These are phyloP conservation scores for Candida golubevii DNA, from an alignment of 805 yeast species.

Conservation along the genomic window DNA sequence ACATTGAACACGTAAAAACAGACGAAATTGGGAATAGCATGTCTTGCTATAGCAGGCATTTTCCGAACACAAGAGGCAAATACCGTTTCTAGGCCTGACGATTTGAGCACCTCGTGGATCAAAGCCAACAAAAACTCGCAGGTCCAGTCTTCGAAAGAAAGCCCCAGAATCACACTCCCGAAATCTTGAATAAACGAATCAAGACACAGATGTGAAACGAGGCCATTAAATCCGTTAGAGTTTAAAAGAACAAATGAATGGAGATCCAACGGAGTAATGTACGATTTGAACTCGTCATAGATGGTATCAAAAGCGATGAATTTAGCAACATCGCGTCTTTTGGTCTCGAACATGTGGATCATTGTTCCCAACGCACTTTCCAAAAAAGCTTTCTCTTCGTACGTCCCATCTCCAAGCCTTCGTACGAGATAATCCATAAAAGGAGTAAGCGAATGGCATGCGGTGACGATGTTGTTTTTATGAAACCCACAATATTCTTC, in stretches of 20 bases:
- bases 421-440: slow-evolving; percentile 17
- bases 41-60: slow-evolving; percentile 21
- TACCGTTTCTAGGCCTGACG: not conserved
- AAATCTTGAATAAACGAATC: slow-evolving; percentile 5
- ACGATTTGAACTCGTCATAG: slow-evolving; percentile 13
- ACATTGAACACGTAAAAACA: slow-evolving; percentile 20
- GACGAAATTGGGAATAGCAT: slow-evolving; percentile 24
- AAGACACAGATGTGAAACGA: not conserved
- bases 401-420: slow-evolving; percentile 8
- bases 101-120: slow-evolving; percentile 1
- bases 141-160: slow-evolving; percentile 2
- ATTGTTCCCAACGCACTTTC: slow-evolving; percentile 41
- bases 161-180: slow-evolving; percentile 9
- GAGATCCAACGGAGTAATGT: slow-evolving; percentile 30
- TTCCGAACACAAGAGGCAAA: slow-evolving; percentile 25
- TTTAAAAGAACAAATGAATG: slow-evolving; percentile 28
- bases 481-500: slow-evolving; percentile 2
- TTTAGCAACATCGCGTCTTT: slow-evolving; percentile 15
- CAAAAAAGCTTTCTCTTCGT: slow-evolving; percentile 16
- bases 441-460: slow-evolving; percentile 4
- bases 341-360: slow-evolving; percentile 23
- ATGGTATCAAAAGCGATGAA: slow-evolving; percentile 21
- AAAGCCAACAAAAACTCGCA: slow-evolving; percentile 3
- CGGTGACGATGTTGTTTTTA: not conserved
- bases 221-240: slow-evolving; percentile 16